Evolutionary conservation across 2,329 filamentous ascomycete species (phyloP).

Genomic region (Geoglossum cookeanum): DNA sequence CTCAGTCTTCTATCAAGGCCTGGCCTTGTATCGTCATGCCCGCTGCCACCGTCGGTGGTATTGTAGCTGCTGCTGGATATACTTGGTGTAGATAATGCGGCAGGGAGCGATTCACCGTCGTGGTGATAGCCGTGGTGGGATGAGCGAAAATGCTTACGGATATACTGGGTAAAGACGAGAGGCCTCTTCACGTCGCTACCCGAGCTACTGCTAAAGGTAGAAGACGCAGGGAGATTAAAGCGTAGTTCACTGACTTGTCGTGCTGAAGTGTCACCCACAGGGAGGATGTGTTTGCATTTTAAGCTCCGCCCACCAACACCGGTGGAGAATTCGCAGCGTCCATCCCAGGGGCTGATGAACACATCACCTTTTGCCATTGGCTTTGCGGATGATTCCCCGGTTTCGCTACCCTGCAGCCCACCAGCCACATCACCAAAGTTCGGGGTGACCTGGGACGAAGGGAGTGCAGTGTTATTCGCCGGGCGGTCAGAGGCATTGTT

Average conservation of each 20-base stretch:
- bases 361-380: slow-evolving; percentile 43
- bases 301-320: slow-evolving; percentile 56
- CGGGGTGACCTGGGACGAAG: not conserved
- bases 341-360: slow-evolving; percentile 74
- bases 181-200: not conserved
- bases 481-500: not conserved
- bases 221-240: slow-evolving; percentile 55
- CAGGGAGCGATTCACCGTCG: not conserved
- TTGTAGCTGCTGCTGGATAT: not conserved
- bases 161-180: not conserved
- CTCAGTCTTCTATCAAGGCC: slow-evolving; percentile 6
- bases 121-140: not conserved
- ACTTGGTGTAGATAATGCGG: not conserved
- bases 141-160: not conserved
- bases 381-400: not conserved
- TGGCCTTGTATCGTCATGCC: not conserved
- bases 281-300: slow-evolving; percentile 53
- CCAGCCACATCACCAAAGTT: not conserved
- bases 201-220: not conserved
- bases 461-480: not conserved
- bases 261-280: slow-evolving; percentile 14
- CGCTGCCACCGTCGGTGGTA: slow-evolving; percentile 3
- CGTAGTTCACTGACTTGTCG: slow-evolving; percentile 56
- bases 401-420: not conserved
- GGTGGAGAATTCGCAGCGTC: slow-evolving; percentile 69